Conservation (phyloP, 768 basidiomycete genomes). For the Clavaria fumosa region DNA sequence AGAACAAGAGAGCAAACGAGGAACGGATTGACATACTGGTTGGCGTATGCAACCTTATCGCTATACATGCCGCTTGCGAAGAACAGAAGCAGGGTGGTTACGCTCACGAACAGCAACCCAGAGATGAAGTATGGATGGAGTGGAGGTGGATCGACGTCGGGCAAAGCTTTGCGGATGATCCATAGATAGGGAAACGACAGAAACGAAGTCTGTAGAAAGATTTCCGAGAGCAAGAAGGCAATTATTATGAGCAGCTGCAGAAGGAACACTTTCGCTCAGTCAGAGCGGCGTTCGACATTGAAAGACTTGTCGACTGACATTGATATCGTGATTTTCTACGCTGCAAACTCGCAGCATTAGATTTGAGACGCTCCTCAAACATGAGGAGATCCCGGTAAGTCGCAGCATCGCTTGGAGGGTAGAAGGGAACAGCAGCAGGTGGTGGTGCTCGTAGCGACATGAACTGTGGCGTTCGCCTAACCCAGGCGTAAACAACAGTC, state of each 20-base stretch:
- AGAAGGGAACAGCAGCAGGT: slow-evolving; percentile 14
- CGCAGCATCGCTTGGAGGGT: slow-evolving; percentile 56
- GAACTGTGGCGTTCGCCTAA: too few relatives aligned
- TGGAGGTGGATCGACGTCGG: slow-evolving; percentile 30
- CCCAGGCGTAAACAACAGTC: too few relatives aligned
- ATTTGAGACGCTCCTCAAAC: slow-evolving; percentile 95
- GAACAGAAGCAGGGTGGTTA: slow-evolving; percentile 85
- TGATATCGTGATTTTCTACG: slow-evolving; percentile 73
- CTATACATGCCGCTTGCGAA: slow-evolving; percentile 94
- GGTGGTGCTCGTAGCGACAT: slow-evolving; percentile 14
- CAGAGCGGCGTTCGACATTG: slow-evolving; percentile 12
- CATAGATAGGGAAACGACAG: slow-evolving; percentile 46
- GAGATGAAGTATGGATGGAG: slow-evolving; percentile 64
- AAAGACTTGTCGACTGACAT: slow-evolving; percentile 29
- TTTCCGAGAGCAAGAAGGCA: slow-evolving; percentile 58
- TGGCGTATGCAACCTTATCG: slow-evolving; percentile 93
- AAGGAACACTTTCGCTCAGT: slow-evolving; percentile 46
- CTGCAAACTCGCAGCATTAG: slow-evolving; percentile 71
- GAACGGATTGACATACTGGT: slow-evolving; percentile 50
- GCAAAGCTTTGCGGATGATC: slow-evolving; percentile 33
- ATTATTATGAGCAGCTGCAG: slow-evolving; percentile 51
- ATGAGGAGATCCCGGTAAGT: slow-evolving; percentile 81
- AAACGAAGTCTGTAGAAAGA: slow-evolving; percentile 48
- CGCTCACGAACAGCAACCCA: slow-evolving; percentile 71
- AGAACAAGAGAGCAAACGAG: slow-evolving; percentile 7